A percentile compares a stretch with the other conserved stretches of the same genome.
Conservation (phyloP, 352 stramenopile genomes). For the Phytophthora multivora region DNA sequence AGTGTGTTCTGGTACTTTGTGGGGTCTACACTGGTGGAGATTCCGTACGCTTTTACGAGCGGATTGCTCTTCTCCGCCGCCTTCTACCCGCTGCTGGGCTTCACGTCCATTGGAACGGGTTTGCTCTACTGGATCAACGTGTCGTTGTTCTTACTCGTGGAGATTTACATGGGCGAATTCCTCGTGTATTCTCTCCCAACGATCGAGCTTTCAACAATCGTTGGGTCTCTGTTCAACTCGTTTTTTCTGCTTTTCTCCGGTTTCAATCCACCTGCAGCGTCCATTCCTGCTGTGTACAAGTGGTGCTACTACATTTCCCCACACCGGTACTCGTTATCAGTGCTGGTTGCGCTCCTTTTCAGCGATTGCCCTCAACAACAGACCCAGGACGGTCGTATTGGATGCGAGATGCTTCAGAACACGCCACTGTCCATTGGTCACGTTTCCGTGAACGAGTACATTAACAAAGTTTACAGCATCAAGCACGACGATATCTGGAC, state of each 20-base stretch:
- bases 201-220: slow-evolving; percentile 12
- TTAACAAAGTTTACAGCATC: slow-evolving; percentile 41
- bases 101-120: slow-evolving; percentile 14
- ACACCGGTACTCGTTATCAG: neutral
- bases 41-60: slow-evolving; percentile 14
- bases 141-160: slow-evolving; percentile 25
- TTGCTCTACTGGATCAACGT: slow-evolving; percentile 30
- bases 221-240: slow-evolving; percentile 15
- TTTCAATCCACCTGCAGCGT: slow-evolving; percentile 45
- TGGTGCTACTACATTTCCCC: slow-evolving; percentile 47
- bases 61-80: slow-evolving; percentile 12
- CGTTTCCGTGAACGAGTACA: slow-evolving; percentile 18
- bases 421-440: slow-evolving; percentile 5
- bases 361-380: neutral
- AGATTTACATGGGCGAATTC: slow-evolving; percentile 36
- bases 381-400: neutral
- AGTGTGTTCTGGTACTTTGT: slow-evolving; percentile 19
- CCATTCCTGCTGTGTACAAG: slow-evolving; percentile 44
- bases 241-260: slow-evolving; percentile 54
- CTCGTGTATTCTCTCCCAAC: slow-evolving; percentile 17
- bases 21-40: slow-evolving; percentile 7
- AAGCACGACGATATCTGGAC: slow-evolving; percentile 25
- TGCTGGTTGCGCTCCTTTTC: slow-evolving; percentile 1
- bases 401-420: slow-evolving; percentile 12
- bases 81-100: slow-evolving; percentile 28